Conservation (phyloP, 176 grass and related monocot genomes). For the Avena insularis region DNA sequence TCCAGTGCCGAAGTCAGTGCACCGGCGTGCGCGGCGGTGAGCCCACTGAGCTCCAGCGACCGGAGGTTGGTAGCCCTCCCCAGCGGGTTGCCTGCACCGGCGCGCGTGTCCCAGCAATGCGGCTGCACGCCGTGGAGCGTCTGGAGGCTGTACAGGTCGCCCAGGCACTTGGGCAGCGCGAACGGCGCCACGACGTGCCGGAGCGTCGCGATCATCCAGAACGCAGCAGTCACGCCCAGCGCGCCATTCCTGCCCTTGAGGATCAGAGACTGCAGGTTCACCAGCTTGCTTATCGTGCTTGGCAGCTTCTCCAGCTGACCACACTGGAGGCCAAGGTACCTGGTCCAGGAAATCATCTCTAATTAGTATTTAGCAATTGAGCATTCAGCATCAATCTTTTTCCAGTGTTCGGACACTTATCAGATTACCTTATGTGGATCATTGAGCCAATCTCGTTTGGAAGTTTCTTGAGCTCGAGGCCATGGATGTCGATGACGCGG, state of each 20-base stretch:
- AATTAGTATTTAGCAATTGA: not conserved
- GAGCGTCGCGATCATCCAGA: constrained; percentile 60
- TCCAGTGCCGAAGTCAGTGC: constrained; percentile 38
- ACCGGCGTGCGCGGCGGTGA: constrained; percentile 34
- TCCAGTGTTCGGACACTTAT: not conserved
- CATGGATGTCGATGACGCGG: constrained; percentile 57
- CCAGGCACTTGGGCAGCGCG: constrained; percentile 45
- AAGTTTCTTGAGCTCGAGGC: constrained; percentile 54
- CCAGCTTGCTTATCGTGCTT: constrained; percentile 48
- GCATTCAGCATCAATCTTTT: not conserved
- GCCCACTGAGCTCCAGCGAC: constrained; percentile 46
- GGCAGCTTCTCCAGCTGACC: constrained; percentile 49
- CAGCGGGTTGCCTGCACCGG: constrained; percentile 17
- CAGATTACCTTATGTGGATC: constrained; percentile 60
- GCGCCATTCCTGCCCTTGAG: constrained; percentile 30
- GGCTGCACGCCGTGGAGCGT: constrained; percentile 54
- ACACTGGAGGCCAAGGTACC: constrained; percentile 49
- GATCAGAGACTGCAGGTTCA: constrained; percentile 67
- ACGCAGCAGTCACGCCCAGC: constrained; percentile 45
- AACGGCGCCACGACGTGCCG: constrained; percentile 53
- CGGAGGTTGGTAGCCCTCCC: constrained; percentile 53
- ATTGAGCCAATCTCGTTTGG: constrained; percentile 54
- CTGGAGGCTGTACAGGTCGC: constrained; percentile 55
- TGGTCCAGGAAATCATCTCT: not conserved
- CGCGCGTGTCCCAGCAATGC: constrained; percentile 30